Evolutionary conservation across 225 moss, liverwort and hornwort species (phyloP), one percentile per base, ranked within the genome.

Genomic region (Physcomitrellopsis africana): DNA sequence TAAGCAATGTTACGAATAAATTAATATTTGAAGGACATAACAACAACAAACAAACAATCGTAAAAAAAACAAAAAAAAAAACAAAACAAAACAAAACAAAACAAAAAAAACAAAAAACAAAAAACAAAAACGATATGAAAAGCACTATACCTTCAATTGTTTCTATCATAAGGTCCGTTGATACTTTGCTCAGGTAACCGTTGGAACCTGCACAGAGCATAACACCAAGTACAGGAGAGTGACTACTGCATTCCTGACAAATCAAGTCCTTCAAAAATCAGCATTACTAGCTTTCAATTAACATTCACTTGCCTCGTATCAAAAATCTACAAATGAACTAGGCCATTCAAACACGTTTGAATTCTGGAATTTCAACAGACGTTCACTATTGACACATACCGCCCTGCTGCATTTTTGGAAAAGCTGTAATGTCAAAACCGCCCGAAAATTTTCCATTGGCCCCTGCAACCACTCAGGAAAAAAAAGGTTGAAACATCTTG

Each of bases 391-490:
- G 27, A 74, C 32, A 77, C 87, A 69, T 73, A 91, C 95, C 92
- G 32, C 82, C 84, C 42, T 73, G 71, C 80, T 94, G 94, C 60
- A 99, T 76, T 48, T 89, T 86, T 6, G 81, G 83, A 53, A 99
- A 90, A 57, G 77, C 81, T 63, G 81, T 78, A 82, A 99, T 99
- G 84, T 99, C 99, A 84, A 99, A 99, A 65, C 99, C 99, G 67
- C 95, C 99, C 19, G 99, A 99, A 66, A 95, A 99, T 75, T 60
- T 99, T 69, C 95, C 92, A 72, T 78, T 82, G 41, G 86, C 81
- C 54, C 99, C 97, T 96, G 80, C 76, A 82, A 79, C 11, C 74
- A 59, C 63, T 53, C 67, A 65, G 47, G 20, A 14, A 14, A 46
- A 67, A 37, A 49, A 74, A 59, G 19, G 27, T 45, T 67, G 27